Evolutionary conservation across 2,329 filamentous ascomycete species (phyloP).

Genomic region (Eutypella sp.): DNA sequence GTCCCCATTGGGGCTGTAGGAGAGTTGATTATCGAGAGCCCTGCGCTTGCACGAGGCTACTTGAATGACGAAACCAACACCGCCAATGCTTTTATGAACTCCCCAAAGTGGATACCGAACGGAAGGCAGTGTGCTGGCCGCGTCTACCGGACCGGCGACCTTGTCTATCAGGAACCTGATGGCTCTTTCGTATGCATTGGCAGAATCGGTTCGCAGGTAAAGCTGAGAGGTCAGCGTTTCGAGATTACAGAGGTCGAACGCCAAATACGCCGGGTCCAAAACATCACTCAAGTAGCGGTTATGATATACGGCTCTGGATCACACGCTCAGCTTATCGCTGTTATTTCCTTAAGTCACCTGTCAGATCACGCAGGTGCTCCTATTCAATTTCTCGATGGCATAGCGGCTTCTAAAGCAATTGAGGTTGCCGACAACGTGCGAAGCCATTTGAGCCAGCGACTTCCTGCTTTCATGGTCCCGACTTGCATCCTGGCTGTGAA

Average conservation of each 20-base stretch:
- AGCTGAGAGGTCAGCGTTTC: conserved; percentile 45
- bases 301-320: background rate
- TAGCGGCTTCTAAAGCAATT: background rate
- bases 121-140: conserved; percentile 10
- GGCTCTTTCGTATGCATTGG: conserved; percentile 34
- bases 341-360: background rate
- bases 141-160: conserved; percentile 36
- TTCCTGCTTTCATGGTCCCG: background rate
- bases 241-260: conserved; percentile 28
- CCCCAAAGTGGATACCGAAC: background rate
- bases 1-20: background rate
- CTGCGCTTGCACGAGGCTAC: background rate
- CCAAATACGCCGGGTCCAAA: background rate
- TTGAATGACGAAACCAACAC: background rate
- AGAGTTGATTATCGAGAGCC: background rate
- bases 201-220: conserved; percentile 47
- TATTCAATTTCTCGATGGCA: background rate
- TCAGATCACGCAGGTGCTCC: background rate
- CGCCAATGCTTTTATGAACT: background rate
- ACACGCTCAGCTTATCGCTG: background rate
- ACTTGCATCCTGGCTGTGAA: background rate
- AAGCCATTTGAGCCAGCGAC: background rate
- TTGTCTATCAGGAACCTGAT: conserved; percentile 29
- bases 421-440: background rate
- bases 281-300: background rate